phyloP scores from a whole-genome alignment of 73 alveolate genomes.

The Paramecium octaurelia region DNA sequence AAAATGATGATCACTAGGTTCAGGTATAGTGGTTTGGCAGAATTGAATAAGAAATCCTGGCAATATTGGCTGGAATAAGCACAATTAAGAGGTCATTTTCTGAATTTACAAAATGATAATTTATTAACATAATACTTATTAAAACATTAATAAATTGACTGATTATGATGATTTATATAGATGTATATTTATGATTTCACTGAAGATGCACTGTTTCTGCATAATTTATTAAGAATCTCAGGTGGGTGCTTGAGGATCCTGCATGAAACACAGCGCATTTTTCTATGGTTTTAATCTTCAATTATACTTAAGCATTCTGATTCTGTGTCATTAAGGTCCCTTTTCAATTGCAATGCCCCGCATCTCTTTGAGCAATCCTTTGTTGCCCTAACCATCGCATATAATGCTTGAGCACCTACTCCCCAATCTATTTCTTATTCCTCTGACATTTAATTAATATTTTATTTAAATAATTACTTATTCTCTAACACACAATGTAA shows the following conservation, averaged over 20 bases:
- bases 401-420: slow-evolving; percentile 12
- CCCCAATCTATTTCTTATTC: slow-evolving; percentile 27
- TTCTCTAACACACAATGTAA: background rate
- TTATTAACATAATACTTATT: background rate
- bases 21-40: background rate
- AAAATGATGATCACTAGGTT: slow-evolving; percentile 55
- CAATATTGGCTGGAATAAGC: slow-evolving; percentile 4
- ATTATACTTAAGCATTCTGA: background rate
- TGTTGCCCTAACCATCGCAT: background rate
- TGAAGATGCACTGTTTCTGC: slow-evolving; percentile 2
- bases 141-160: background rate
- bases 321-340: background rate
- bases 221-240: background rate
- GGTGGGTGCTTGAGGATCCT: slow-evolving; percentile 1
- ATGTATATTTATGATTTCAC: background rate
- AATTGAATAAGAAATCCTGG: background rate
- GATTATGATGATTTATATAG: background rate
- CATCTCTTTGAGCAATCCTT: slow-evolving; percentile 6
- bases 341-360: background rate
- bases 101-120: slow-evolving; percentile 14
- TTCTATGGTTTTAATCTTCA: background rate
- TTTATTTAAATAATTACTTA: background rate
- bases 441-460: slow-evolving; percentile 6
- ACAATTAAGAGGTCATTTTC: slow-evolving; percentile 50
- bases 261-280: slow-evolving; percentile 33